Evolutionary conservation across 2,329 filamentous ascomycete species (phyloP).

Genomic region (Neoascochyta sp.): DNA sequence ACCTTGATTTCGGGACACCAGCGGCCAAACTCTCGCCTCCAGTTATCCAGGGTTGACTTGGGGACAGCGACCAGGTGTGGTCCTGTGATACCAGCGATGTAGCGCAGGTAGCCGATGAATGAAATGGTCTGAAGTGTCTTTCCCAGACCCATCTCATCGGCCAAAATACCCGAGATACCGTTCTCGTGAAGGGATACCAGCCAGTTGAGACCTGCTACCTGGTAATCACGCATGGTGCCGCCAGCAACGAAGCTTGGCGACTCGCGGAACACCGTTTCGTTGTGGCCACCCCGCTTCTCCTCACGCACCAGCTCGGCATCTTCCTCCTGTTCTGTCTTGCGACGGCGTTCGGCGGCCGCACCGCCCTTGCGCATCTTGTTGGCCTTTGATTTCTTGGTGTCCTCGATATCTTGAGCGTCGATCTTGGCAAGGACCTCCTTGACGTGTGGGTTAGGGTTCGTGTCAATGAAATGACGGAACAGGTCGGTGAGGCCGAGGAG

Average conservation of each 20-base stretch:
- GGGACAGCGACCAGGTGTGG: conserved; percentile 90
- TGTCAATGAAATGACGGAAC: conserved; percentile 98
- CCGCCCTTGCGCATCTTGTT: conserved; percentile 77
- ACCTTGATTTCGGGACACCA: conserved; percentile 98
- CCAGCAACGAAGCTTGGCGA: conserved; percentile 84
- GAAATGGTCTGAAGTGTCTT: conserved; percentile 98
- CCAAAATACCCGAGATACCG: conserved; percentile 94
- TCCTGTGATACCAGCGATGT: conserved; percentile 82
- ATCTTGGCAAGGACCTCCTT: conserved; percentile 92
- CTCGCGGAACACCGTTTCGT: conserved; percentile 80
- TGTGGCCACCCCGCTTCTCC: conserved; percentile 80
- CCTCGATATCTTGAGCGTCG: conserved; percentile 80
- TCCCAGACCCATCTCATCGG: conserved; percentile 97
- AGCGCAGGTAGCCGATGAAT: conserved; percentile 90
- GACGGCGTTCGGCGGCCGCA: conserved; percentile 70
- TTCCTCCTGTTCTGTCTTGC: conserved; percentile 95
- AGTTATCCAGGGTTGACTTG: conserved; percentile 97
- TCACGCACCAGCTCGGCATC: conserved; percentile 84
- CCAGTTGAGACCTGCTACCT: conserved; percentile 94
- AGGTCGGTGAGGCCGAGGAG: conserved; percentile 91
- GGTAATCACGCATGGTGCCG: conserved; percentile 91
- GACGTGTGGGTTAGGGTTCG: conserved; percentile 91
- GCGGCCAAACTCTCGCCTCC: conserved; percentile 87
- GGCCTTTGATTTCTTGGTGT: conserved; percentile 67
- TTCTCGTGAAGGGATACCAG: conserved; percentile 97